Evolutionary conservation across 2,329 filamentous ascomycete genomes (phyloP).

Genomic region (Hymenoscyphus repandus): DNA sequence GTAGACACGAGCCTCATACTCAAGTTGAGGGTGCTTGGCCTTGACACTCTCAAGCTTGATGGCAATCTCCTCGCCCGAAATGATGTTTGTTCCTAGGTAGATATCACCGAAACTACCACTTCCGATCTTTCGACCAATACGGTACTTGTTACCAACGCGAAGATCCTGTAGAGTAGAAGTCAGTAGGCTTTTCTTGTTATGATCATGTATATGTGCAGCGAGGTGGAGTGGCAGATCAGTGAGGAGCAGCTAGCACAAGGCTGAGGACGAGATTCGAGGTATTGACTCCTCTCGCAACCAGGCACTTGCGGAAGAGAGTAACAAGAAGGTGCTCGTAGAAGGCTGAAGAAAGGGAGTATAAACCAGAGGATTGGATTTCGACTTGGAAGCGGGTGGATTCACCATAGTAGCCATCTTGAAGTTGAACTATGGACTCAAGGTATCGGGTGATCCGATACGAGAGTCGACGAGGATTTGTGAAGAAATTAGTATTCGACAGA

Average conservation of each 20-base stretch:
- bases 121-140: slow-evolving; percentile 98
- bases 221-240: slow-evolving; percentile 1
- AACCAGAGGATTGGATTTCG: slow-evolving; percentile 33
- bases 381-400: slow-evolving; percentile 35
- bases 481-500: slow-evolving; percentile 15
- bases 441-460: slow-evolving; percentile 28
- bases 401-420: slow-evolving; percentile 60
- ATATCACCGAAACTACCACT: slow-evolving; percentile 98
- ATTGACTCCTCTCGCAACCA: slow-evolving; percentile 14
- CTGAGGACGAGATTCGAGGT: slow-evolving; percentile 17
- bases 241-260: slow-evolving; percentile 21
- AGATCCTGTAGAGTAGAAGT: slow-evolving; percentile 65
- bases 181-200: slow-evolving; percentile 15
- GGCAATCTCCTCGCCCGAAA: slow-evolving; percentile 97
- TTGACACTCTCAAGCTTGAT: slow-evolving; percentile 99
- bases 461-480: slow-evolving; percentile 20
- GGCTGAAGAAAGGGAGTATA: slow-evolving; percentile 36
- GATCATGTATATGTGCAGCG: slow-evolving; percentile 2
- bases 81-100: slow-evolving; percentile 98
- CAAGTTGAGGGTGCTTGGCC: slow-evolving; percentile 97
- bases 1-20: slow-evolving; percentile 96
- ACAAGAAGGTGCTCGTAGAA: slow-evolving; percentile 29
- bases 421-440: slow-evolving; percentile 32
- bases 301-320: slow-evolving; percentile 18
- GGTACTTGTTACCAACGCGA: slow-evolving; percentile 98